Evolutionary conservation across 768 basidiomycete species (phyloP).

Genomic region (Lentinula raphanica): DNA sequence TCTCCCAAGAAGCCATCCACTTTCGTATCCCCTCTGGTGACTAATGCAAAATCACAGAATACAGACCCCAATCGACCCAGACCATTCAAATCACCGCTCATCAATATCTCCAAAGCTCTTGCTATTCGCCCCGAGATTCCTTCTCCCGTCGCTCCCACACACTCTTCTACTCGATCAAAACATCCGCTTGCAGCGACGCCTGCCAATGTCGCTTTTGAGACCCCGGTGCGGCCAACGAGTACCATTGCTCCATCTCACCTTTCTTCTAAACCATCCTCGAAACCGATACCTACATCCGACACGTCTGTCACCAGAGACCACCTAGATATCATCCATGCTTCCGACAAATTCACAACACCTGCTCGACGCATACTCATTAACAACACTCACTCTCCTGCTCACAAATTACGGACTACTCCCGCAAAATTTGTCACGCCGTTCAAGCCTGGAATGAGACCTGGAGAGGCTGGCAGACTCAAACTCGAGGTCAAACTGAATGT

Average conservation of each 20-base stretch:
- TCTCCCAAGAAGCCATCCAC: neutral
- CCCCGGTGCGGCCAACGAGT: constrained; percentile 12
- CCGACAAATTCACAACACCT: constrained; percentile 17
- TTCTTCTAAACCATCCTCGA: constrained; percentile 9
- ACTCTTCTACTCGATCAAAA: constrained; percentile 24
- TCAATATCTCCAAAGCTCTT: constrained; percentile 8
- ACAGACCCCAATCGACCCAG: constrained; percentile 9
- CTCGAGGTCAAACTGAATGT: constrained; percentile 5
- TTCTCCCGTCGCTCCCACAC: constrained; percentile 8
- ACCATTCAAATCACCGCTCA: constrained; percentile 20
- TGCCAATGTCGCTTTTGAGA: constrained; percentile 15
- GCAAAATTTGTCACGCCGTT: constrained; percentile 60
- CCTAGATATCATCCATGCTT: neutral
- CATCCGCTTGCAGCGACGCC: constrained; percentile 30
- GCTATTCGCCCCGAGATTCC: constrained; percentile 12
- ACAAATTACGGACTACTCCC: constrained; percentile 20
- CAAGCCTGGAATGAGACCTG: constrained; percentile 46
- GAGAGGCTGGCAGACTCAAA: constrained; percentile 12
- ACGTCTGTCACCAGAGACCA: neutral
- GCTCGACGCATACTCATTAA: constrained; percentile 10
- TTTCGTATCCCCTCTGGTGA: constrained; percentile 1
- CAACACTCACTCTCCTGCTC: neutral
- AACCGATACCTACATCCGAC: constrained; percentile 2
- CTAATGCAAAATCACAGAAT: constrained; percentile 8
- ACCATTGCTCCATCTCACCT: neutral